Conservation (phyloP, 768 basidiomycete species). For the Suillus variegatus region DNA sequence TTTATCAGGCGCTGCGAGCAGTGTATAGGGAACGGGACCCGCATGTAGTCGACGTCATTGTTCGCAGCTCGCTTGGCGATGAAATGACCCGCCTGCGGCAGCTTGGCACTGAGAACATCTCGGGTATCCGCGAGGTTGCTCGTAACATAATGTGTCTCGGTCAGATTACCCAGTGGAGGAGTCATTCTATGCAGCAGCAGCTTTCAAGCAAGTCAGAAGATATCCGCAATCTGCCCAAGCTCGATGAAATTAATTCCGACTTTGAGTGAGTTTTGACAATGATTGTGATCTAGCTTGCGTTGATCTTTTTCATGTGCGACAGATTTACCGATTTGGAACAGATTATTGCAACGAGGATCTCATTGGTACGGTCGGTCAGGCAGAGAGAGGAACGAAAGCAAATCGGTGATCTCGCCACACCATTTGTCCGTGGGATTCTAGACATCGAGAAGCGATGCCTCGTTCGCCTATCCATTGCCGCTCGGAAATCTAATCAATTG, state of each 20-base stretch:
- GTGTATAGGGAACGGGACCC: conserved; percentile 77
- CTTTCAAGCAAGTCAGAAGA: conserved; percentile 36
- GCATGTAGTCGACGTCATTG: conserved; percentile 44
- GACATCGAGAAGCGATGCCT: conserved; percentile 72
- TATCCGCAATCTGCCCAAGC: conserved; percentile 38
- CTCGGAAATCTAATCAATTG: conserved; percentile 63
- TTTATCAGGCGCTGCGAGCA: conserved; percentile 81
- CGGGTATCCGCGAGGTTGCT: conserved; percentile 67
- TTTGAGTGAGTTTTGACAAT: conserved; percentile 61
- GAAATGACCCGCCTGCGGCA: conserved; percentile 66
- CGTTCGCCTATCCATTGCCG: conserved; percentile 67
- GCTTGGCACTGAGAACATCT: conserved; percentile 78
- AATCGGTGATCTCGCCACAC: conserved; percentile 68
- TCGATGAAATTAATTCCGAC: conserved; percentile 49
- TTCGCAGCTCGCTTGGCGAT: conserved; percentile 51
- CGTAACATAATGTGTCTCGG: conserved; percentile 79
- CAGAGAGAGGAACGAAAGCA: conserved; percentile 72
- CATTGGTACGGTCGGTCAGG: conserved; percentile 72
- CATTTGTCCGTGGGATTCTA: conserved; percentile 50
- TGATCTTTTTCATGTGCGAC: background rate
- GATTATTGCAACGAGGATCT: conserved; percentile 78
- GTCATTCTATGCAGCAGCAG: conserved; percentile 25
- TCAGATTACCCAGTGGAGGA: conserved; percentile 72
- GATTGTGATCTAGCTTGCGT: background rate
- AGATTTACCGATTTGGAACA: conserved; percentile 79